Conservation (phyloP, 768 basidiomycete species). For the Sporobolomyces pararoseus region DNA sequence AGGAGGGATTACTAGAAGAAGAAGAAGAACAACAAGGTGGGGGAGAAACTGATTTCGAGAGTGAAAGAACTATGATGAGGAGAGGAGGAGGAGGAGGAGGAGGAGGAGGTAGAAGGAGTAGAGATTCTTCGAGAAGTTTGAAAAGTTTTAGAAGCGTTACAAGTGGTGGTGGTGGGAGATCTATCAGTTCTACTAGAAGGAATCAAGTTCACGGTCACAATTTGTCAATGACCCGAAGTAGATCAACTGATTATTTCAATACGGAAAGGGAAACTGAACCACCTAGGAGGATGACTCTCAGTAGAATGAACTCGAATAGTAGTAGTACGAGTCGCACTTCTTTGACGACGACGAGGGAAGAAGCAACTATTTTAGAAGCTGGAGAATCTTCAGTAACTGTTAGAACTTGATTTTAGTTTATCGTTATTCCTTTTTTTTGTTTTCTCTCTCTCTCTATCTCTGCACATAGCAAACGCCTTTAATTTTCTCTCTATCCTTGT, state of each 20-base stretch:
- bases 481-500: too few relatives aligned
- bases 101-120: background rate
- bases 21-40: constrained; percentile 25
- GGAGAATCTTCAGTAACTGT: constrained; percentile 32
- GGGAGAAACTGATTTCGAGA: constrained; percentile 11
- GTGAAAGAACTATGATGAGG: background rate
- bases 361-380: constrained; percentile 21
- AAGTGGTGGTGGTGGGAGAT: constrained; percentile 3
- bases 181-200: constrained; percentile 1
- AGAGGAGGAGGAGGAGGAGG: background rate
- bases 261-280: background rate
- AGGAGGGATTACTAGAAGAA: background rate
- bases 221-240: background rate
- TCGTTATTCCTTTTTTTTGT: background rate
- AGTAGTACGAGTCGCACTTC: too few relatives aligned
- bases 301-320: background rate
- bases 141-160: too few relatives aligned
- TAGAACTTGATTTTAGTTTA: background rate
- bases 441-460: background rate
- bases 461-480: too few relatives aligned
- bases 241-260: constrained; percentile 22
- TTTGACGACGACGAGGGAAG: background rate
- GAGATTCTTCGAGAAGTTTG: too few relatives aligned
- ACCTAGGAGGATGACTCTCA: background rate
- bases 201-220: background rate